phyloP scores from a whole-genome alignment of 1,284 basidiomycete genomes.

The Sanghuangporus weigelae region DNA sequence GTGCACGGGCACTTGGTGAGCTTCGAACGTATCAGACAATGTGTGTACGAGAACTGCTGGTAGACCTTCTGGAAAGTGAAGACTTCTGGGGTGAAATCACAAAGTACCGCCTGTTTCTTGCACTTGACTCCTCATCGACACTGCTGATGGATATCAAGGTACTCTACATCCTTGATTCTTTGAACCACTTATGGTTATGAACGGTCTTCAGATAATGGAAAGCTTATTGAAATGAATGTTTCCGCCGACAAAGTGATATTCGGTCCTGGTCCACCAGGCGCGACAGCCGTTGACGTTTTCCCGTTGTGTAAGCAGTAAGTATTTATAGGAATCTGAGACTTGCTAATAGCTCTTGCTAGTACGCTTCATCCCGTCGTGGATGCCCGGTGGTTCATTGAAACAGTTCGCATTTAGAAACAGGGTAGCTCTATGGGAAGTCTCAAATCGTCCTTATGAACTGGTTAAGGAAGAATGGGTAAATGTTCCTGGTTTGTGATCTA shows the following conservation, averaged over 20 bases:
- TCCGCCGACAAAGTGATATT: background rate
- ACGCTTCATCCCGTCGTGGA: slow-evolving; percentile 7
- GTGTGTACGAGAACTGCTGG: background rate
- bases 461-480: background rate
- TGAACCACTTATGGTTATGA: slow-evolving; percentile 6
- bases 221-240: slow-evolving; percentile 23
- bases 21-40: background rate
- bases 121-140: background rate
- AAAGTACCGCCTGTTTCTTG: background rate
- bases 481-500: background rate
- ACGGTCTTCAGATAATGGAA: slow-evolving; percentile 25
- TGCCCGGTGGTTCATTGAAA: slow-evolving; percentile 6
- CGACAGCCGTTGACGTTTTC: slow-evolving; percentile 25
- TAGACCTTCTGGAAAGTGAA: background rate
- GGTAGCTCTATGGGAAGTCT: background rate
- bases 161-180: slow-evolving; percentile 4
- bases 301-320: slow-evolving; percentile 19
- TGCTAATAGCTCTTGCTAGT: background rate
- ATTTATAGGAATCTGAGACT: background rate
- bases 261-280: slow-evolving; percentile 15
- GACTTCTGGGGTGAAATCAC: slow-evolving; percentile 5
- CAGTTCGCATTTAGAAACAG: background rate
- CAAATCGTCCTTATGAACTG: slow-evolving; percentile 1
- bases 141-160: background rate
- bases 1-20: background rate